A percentile compares a stretch with the other conserved stretches of the same genome.
Evolutionary conservation across 345 rosid genomes (phyloP).

Genomic region (Ceriops zippeliana): DNA sequence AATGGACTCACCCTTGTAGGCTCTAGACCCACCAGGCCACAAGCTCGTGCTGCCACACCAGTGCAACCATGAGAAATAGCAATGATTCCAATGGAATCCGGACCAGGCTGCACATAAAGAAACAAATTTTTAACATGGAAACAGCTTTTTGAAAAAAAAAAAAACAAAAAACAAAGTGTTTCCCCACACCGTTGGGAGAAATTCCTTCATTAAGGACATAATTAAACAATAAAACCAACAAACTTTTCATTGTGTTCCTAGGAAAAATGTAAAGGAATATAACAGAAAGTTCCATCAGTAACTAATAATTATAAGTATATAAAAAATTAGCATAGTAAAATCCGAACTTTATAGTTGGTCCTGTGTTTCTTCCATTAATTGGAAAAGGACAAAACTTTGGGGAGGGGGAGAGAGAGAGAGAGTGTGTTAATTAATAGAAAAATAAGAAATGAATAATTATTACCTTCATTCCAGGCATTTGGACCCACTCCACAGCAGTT

Average conservation of each 20-base stretch:
- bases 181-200: too few relatives aligned
- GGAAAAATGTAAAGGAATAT: too few relatives aligned
- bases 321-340: too few relatives aligned
- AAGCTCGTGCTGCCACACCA: slow-evolving; percentile 99
- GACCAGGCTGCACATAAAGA: slow-evolving; percentile 84
- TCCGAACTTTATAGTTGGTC: background rate
- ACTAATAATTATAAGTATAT: too few relatives aligned
- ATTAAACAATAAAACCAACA: too few relatives aligned
- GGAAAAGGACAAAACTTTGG: background rate
- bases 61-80: slow-evolving; percentile 99
- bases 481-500: slow-evolving; percentile 99
- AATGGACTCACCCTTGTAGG: slow-evolving; percentile 86
- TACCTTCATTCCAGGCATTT: slow-evolving; percentile 99
- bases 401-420: background rate
- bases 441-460: slow-evolving; percentile 1
- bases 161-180: background rate
- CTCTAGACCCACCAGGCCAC: slow-evolving; percentile 99
- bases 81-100: slow-evolving; percentile 99
- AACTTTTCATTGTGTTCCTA: too few relatives aligned
- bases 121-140: background rate
- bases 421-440: background rate
- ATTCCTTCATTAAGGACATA: too few relatives aligned
- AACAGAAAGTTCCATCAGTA: too few relatives aligned
- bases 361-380: background rate
- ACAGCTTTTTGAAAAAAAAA: background rate